Percentiles rank a stretch among this genome's conserved stretches.
These are phyloP conservation scores for Camellia japonica DNA, from an alignment of 148 eudicot species.

Conservation along the genomic window DNA sequence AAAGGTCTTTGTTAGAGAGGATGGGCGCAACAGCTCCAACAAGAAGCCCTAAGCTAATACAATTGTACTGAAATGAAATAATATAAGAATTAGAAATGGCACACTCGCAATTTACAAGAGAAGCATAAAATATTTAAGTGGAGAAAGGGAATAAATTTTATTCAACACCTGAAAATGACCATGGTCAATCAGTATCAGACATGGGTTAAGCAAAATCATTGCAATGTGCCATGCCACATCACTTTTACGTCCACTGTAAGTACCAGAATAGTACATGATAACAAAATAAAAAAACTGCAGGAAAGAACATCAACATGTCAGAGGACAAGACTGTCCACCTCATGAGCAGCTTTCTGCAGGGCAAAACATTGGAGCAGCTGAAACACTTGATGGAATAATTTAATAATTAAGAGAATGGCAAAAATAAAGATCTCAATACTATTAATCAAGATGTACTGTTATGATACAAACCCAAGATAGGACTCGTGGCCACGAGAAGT, in stretches of 20 bases:
- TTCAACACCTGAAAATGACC: slow-evolving; percentile 90
- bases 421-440: background rate
- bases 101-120: background rate
- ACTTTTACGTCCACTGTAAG: slow-evolving; percentile 30
- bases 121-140: background rate
- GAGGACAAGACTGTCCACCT: slow-evolving; percentile 88
- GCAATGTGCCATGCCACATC: slow-evolving; percentile 68
- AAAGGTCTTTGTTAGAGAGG: slow-evolving; percentile 62
- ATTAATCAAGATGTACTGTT: background rate
- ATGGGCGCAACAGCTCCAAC: slow-evolving; percentile 80
- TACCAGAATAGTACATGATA: slow-evolving; percentile 40
- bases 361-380: slow-evolving; percentile 8
- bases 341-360: slow-evolving; percentile 91
- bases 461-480: slow-evolving; percentile 64
- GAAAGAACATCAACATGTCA: slow-evolving; percentile 70
- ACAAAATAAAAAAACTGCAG: slow-evolving; percentile 67
- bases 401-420: background rate
- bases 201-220: slow-evolving; percentile 73
- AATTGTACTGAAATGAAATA: slow-evolving; percentile 60
- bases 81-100: slow-evolving; percentile 6
- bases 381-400: background rate
- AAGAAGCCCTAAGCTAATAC: slow-evolving; percentile 94
- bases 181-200: slow-evolving; percentile 82
- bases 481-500: slow-evolving; percentile 90
- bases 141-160: background rate